Base-by-base conservation (phyloP, 495 filamentous ascomycete species). In the Lasiosphaeria hispida region DNA sequence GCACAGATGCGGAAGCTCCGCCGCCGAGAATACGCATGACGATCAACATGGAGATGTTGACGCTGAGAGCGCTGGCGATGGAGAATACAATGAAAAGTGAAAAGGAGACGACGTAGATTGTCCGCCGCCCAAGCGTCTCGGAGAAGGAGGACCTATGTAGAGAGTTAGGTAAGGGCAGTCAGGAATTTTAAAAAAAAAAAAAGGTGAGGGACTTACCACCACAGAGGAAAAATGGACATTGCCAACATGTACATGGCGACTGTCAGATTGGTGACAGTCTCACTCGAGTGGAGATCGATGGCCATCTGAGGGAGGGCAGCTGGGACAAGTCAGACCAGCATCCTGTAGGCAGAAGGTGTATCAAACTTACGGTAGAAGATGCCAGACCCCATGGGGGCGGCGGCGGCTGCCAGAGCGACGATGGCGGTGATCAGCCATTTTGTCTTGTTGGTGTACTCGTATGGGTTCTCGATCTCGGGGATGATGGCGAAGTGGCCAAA, bases 401-500 rank as follows among this genome's bases (percentile, higher is more conserved):
- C 85, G 9, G 84, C 82, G 1, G 84, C 91, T 1, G 89, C 90
- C 7, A 90, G 63, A 10, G 91, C 87, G 30, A 96, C 82, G 51
- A 93, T 76, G 47, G 87, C 78, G 0, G 93, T 96, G 64, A 97
- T 87, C 52, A 84, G 82, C 89, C 92, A 96, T 82, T 96, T 96
- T 40, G 77, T 87, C 14, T 71, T 76, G 11, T 81, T 80, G 30
- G 79, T 70, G 68, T 96, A 96, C 15, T 88, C 80, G 54, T 86
- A 85, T 0, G 92, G 86, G 38, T 85, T 75, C 51, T 88, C 85
- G 39, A 96, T 81, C 71, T 97, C 93, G 4, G 91, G 89, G n/a
- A 97, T 74, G 43, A 96, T 55, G 1, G 88, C 79, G 3, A 96
- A 76, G 44, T 81, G 81, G 4, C 84, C 85, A 30, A 96, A 78